phyloP scores from a whole-genome alignment of 1,284 basidiomycete species.

The Pseudozyma sp. region DNA sequence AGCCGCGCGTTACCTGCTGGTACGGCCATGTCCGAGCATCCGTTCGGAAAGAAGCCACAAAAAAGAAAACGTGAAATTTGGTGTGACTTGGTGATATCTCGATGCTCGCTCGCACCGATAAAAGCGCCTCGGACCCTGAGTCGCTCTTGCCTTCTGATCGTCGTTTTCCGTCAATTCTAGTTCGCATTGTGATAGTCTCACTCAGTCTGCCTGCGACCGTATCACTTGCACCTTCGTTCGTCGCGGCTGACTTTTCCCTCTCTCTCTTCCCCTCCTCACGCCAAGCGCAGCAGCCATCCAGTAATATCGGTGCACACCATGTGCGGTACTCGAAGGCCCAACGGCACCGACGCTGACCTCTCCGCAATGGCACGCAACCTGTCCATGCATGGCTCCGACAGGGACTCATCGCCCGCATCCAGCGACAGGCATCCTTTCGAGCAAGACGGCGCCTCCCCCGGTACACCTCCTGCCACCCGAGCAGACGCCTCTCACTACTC shows the following conservation, averaged over 20 bases:
- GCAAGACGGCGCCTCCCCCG: conserved; percentile 17
- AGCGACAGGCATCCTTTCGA: conserved; percentile 43
- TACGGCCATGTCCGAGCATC: conserved; percentile 35
- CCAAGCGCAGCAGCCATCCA: not conserved
- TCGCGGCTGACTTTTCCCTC: not conserved
- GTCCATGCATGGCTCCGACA: conserved; percentile 29
- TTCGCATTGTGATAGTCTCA: not conserved
- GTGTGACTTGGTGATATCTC: not conserved
- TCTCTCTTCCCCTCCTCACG: not conserved
- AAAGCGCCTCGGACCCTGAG: not conserved
- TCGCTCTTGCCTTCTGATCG: conserved; percentile 5
- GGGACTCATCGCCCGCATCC: conserved; percentile 41
- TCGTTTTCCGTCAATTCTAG: too few species aligned
- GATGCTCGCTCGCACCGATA: conserved; percentile 3
- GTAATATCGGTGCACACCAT: conserved; percentile 20
- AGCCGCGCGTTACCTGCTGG: not conserved
- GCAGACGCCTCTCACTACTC: conserved; percentile 53
- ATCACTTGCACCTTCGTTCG: not conserved
- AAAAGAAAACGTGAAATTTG: not conserved
- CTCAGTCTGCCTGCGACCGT: too few species aligned
- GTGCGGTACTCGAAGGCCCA: conserved; percentile 35
- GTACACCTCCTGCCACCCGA: conserved; percentile 44
- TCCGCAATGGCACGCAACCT: conserved; percentile 26
- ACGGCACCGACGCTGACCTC: conserved; percentile 28
- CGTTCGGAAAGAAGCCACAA: not conserved